Percentiles rank a stretch among this genome's conserved stretches.
Evolutionary conservation across 179 eudicot genomes (phyloP).

Genomic region (Nepenthes alata): DNA sequence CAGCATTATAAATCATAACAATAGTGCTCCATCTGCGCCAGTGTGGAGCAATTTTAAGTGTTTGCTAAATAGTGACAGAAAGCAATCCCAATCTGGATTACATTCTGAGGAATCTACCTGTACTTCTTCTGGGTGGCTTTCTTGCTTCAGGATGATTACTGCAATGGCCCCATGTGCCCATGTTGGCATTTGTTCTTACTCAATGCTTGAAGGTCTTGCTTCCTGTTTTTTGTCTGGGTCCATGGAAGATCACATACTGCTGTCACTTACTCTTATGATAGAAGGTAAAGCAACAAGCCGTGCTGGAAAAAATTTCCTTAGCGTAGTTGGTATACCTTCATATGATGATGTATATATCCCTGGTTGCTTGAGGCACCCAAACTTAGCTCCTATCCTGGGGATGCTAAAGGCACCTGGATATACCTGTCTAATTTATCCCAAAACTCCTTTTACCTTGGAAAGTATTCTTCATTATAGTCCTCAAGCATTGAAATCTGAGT

Average conservation of each 20-base stretch:
- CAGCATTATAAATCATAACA: constrained; percentile 11
- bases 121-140: constrained; percentile 32
- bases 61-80: constrained; percentile 22
- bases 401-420: constrained; percentile 42
- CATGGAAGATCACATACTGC: constrained; percentile 53
- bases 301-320: constrained; percentile 49
- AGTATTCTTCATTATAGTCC: constrained; percentile 71
- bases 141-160: constrained; percentile 61
- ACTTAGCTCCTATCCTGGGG: constrained; percentile 62
- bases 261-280: constrained; percentile 45
- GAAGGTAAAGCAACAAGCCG: constrained; percentile 59
- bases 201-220: constrained; percentile 37
- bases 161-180: constrained; percentile 68
- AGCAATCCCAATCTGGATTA: constrained; percentile 11
- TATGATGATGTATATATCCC: constrained; percentile 53
- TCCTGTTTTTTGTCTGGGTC: constrained; percentile 36
- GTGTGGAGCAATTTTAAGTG: constrained; percentile 8
- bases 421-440: constrained; percentile 47
- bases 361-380: constrained; percentile 94
- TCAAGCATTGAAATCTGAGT: constrained; percentile 58
- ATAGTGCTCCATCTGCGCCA: constrained; percentile 14
- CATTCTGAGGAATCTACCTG: constrained; percentile 28
- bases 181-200: constrained; percentile 41
- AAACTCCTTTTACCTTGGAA: constrained; percentile 65
- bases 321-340: constrained; percentile 64